These are phyloP conservation scores for Starmerella stigmatis DNA, from an alignment of 805 yeast species.

Conservation along the genomic window DNA sequence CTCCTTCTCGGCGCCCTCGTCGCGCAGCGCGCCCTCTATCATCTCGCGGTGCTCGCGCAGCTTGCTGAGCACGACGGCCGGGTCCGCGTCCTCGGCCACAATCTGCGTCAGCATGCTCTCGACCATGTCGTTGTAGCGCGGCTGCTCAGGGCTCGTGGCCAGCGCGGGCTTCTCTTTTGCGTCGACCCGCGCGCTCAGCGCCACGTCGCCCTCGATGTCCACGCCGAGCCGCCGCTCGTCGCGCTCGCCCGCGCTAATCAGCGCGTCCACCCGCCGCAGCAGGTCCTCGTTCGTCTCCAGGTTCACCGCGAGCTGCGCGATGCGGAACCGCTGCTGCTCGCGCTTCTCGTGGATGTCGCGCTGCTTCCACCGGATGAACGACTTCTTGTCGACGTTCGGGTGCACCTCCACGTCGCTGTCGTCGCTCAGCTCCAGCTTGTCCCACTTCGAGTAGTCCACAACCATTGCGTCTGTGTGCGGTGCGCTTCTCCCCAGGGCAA, in stretches of 20 bases:
- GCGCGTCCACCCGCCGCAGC: conserved; percentile 58
- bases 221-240: conserved; percentile 23
- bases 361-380: conserved; percentile 93
- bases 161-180: conserved; percentile 26
- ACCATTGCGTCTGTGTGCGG: no score
- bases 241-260: conserved; percentile 39
- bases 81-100: conserved; percentile 44
- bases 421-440: conserved; percentile 86
- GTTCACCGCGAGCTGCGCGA: conserved; percentile 64
- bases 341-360: conserved; percentile 94
- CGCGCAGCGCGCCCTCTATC: conserved; percentile 45
- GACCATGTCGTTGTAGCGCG: conserved; percentile 80
- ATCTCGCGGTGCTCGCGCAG: conserved; percentile 48
- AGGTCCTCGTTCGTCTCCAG: conserved; percentile 68
- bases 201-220: conserved; percentile 24
- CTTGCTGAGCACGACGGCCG: conserved; percentile 30
- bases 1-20: conserved; percentile 55
- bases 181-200: conserved; percentile 23
- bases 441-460: conserved; percentile 96
- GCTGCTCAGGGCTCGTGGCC: conserved; percentile 29
- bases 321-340: conserved; percentile 64
- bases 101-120: conserved; percentile 79
- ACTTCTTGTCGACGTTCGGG: conserved; percentile 90
- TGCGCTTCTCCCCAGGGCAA: no score
- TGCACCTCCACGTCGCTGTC: conserved; percentile 96